Conservation (phyloP, 306 rosid species). For the Ziziphus jujuba region DNA sequence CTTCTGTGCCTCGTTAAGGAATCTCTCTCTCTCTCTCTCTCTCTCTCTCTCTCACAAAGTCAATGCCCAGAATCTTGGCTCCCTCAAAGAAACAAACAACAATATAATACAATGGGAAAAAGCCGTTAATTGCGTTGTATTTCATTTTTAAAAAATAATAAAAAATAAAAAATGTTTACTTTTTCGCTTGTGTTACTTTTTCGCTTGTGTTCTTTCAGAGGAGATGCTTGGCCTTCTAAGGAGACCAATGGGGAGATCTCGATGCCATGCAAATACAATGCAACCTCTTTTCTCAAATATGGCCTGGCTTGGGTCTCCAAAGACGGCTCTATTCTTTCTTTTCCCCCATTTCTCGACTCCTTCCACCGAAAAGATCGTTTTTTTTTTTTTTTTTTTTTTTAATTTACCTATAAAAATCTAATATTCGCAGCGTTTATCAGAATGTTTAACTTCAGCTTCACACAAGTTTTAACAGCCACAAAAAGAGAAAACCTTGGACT, state of each 20-base stretch:
- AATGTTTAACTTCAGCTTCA: too few relatives aligned
- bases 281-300: not conserved
- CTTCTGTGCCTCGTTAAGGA: constrained; percentile 76
- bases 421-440: too few relatives aligned
- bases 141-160: too few relatives aligned
- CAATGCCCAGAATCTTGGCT: constrained; percentile 57
- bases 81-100: constrained; percentile 19
- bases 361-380: too few relatives aligned
- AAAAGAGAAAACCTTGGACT: too few relatives aligned
- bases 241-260: constrained; percentile 34
- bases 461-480: too few relatives aligned
- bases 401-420: too few relatives aligned
- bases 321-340: not conserved
- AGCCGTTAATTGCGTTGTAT: constrained; percentile 56
- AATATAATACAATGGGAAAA: constrained; percentile 27
- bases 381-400: too few relatives aligned
- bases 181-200: not conserved
- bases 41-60: constrained; percentile 40
- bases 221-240: not conserved
- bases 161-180: too few relatives aligned
- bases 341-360: not conserved
- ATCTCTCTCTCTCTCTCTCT: constrained; percentile 68
- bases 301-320: constrained; percentile 25
- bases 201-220: not conserved
- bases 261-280: constrained; percentile 21